A percentile compares a stretch with the other conserved stretches of the same genome.
phyloP scores from a whole-genome alignment of 768 basidiomycete species.

The Cyathus striatus region DNA sequence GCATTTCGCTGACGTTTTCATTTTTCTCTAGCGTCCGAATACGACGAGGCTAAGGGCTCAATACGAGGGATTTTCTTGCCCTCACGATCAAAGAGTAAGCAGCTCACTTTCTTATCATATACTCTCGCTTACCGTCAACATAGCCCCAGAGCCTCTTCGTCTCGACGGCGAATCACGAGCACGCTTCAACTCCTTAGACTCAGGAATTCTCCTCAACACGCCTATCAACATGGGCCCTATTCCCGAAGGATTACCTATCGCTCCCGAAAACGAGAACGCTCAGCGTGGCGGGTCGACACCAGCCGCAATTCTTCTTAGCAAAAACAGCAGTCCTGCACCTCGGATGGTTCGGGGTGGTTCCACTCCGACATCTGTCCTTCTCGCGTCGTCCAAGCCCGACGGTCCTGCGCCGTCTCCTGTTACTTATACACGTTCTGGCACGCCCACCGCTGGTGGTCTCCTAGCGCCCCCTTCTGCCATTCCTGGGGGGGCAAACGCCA shows the following conservation, averaged over 20 bases:
- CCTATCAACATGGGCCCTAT: conserved; percentile 25
- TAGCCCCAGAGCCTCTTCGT: conserved; percentile 45
- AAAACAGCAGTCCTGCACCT: no score
- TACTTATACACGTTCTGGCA: conserved; percentile 27
- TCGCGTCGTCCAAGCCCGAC: no score
- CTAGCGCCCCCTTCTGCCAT: conserved; percentile 7
- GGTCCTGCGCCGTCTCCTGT: conserved; percentile 11
- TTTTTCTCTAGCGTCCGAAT: conserved; percentile 31
- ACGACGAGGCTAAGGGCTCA: conserved; percentile 17
- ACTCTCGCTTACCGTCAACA: not conserved
- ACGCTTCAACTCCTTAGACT: conserved; percentile 63
- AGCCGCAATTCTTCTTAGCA: no score
- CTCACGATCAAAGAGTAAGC: conserved; percentile 36
- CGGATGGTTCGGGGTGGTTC: no score
- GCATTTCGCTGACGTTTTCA: no score
- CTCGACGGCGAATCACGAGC: conserved; percentile 27
- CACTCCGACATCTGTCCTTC: conserved; percentile 4
- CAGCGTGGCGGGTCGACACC: no score
- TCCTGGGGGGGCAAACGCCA: conserved; percentile 6
- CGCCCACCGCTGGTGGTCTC: conserved; percentile 18
- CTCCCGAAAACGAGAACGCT: conserved; percentile 9
- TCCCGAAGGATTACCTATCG: conserved; percentile 7
- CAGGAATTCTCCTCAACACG: conserved; percentile 26
- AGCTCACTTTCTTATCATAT: not conserved
- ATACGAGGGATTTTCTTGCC: conserved; percentile 21